Evolutionary conservation across 2,329 filamentous ascomycete genomes (phyloP).

Genomic region (Emmonsiellopsis sp.): DNA sequence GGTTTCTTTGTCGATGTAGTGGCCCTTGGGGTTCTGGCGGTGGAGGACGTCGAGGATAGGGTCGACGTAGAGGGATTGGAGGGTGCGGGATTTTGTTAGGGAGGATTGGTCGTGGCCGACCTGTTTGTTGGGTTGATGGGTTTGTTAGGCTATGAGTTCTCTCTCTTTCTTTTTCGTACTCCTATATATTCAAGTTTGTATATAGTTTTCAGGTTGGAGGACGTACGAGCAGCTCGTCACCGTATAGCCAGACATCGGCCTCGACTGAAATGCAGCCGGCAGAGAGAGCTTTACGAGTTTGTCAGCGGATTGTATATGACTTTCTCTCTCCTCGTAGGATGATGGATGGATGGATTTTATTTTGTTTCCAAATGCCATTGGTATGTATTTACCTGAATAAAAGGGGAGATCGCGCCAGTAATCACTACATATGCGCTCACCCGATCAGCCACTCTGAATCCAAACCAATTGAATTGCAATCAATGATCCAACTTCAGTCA

Average conservation of each 20-base stretch:
- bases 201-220: background rate
- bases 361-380: background rate
- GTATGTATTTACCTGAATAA: conserved; percentile 33
- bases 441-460: background rate
- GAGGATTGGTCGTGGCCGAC: conserved; percentile 49
- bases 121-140: conserved; percentile 24
- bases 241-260: conserved; percentile 53
- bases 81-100: conserved; percentile 44
- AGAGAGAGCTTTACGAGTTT: conserved; percentile 37
- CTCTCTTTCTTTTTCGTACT: too few species aligned
- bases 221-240: conserved; percentile 46
- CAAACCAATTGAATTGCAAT: background rate
- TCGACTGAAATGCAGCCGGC: conserved; percentile 51
- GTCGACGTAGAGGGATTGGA: conserved; percentile 50
- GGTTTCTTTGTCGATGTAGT: conserved; percentile 40
- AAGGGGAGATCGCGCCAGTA: conserved; percentile 44
- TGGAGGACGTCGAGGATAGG: conserved; percentile 49
- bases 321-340: too few species aligned
- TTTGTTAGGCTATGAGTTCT: background rate
- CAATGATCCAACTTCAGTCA: background rate
- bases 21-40: conserved; percentile 46
- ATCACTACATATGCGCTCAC: conserved; percentile 39
- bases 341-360: too few species aligned
- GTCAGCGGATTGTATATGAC: conserved; percentile 6
- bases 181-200: background rate